A percentile compares a stretch with the other conserved stretches of the same genome.
Evolutionary conservation across 345 rosid genomes (phyloP).

Genomic region (Pseudoturritis turrita): DNA sequence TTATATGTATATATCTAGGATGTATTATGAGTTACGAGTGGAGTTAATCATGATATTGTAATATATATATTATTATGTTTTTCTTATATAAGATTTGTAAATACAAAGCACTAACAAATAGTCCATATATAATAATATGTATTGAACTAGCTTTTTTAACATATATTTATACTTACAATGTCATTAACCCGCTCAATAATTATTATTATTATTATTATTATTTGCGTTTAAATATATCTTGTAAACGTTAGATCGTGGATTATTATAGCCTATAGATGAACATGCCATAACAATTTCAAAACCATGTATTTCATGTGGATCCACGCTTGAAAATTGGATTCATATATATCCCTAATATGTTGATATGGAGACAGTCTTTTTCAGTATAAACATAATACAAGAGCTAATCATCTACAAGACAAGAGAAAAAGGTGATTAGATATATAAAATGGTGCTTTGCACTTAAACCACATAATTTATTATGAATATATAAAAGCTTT

Average conservation of each 20-base stretch:
- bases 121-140: no score
- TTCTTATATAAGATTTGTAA: neutral
- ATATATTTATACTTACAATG: no score
- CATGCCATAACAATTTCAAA: neutral
- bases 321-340: neutral
- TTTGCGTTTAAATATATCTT: no score
- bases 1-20: neutral
- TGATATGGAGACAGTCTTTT: neutral
- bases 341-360: neutral
- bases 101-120: neutral
- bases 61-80: neutral
- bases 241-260: neutral
- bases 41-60: neutral
- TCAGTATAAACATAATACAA: neutral
- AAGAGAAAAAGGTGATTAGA: constrained; percentile 18
- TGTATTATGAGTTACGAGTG: neutral
- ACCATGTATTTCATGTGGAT: constrained; percentile 4
- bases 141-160: no score
- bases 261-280: neutral
- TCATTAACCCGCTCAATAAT: no score
- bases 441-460: constrained; percentile 16
- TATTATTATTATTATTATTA: no score
- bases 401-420: neutral
- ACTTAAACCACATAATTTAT: constrained; percentile 17
- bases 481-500: constrained; percentile 1